A percentile compares a stretch with the other conserved stretches of the same genome.
Evolutionary conservation across 1,284 basidiomycete species (phyloP).

Genomic region (Microstroma glucosiphilum): DNA sequence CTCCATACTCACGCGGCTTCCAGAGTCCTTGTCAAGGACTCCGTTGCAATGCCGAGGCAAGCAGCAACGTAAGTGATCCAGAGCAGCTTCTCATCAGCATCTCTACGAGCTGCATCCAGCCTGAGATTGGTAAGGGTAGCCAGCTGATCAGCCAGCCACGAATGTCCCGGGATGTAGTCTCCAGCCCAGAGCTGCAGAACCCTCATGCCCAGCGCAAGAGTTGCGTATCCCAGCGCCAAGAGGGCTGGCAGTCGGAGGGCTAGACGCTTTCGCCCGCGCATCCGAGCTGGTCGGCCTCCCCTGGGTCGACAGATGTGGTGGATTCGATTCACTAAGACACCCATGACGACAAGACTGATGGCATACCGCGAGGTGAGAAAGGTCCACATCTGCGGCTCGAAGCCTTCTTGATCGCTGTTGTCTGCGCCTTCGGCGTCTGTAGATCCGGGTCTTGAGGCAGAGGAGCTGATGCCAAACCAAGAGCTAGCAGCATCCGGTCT

Average conservation of each 20-base stretch:
- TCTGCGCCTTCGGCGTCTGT: neutral
- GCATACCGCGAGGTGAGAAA: conserved; percentile 41
- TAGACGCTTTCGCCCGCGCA: conserved; percentile 22
- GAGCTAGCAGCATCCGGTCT: conserved; percentile 64
- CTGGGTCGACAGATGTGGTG: conserved; percentile 44
- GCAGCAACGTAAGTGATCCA: conserved; percentile 8
- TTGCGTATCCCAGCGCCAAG: conserved; percentile 22
- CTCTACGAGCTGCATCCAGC: too few relatives aligned
- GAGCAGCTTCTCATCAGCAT: neutral
- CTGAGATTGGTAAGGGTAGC: too few relatives aligned
- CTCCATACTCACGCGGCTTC: neutral
- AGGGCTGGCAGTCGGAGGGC: conserved; percentile 35
- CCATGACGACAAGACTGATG: conserved; percentile 28
- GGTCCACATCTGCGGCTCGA: conserved; percentile 17
- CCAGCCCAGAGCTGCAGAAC: neutral
- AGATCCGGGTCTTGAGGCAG: conserved; percentile 11
- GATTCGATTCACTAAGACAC: conserved; percentile 38
- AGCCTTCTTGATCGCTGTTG: neutral
- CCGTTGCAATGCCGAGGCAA: conserved; percentile 18
- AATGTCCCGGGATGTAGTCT: neutral
- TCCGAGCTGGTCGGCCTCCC: conserved; percentile 21
- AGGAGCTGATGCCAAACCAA: conserved; percentile 64
- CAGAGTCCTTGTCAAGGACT: conserved; percentile 15
- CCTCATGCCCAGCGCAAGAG: conserved; percentile 21
- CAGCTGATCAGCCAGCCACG: neutral